Base-by-base conservation (phyloP, 208 protist genomes). In the Acanthamoeba lenticulata region DNA sequence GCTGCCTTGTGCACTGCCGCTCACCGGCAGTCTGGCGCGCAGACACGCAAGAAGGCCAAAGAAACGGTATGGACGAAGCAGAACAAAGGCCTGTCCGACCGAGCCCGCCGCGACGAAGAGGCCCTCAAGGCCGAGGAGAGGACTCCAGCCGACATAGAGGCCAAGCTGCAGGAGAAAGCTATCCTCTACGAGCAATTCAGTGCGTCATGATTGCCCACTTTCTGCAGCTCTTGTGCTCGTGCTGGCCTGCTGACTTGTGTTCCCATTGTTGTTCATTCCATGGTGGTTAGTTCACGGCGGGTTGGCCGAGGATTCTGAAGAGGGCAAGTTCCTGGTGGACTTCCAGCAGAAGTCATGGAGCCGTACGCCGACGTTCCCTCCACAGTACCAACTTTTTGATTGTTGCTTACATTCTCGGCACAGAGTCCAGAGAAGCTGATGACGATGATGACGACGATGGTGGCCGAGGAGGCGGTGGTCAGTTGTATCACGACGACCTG, bases 291-390 rank as follows among this genome's bases (percentile, higher is more conserved):
- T 69, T 15, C 44, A 34, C 21, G 85, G 57, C 29, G 85, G 57
- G 0, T 11, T 90, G 47, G 57, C 85, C 6, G 85, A 90, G n/a
- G 85, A 90, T 24, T 2, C 55, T 15, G 57, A 90, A 42, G 85
- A 69, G 40, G 85, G 55, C 85, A 90, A 90, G 34, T 90, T 90
- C 55, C 38, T 90, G 34, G 85, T 90, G 15, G 85, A 90, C 34
- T 90, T 90, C 36, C 9, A 90, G 38, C 15, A 90, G 52, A 90
- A 90, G 36, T 72, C 55, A 9, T 90, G 85, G 85, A 29, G 45
- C 9, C 6, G 85, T 62, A 36, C 47, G 19, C n/a, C n/a, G n/a
- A n/a, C n/a, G n/a, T n/a, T n/a, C n/a, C n/a, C n/a, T n/a, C n/a
- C n/a, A n/a, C n/a, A n/a, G n/a, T n/a, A n/a, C n/a, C n/a, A n/a